phyloP scores from a whole-genome alignment of 1,284 basidiomycete species.

The Veloboletus limbatus region DNA sequence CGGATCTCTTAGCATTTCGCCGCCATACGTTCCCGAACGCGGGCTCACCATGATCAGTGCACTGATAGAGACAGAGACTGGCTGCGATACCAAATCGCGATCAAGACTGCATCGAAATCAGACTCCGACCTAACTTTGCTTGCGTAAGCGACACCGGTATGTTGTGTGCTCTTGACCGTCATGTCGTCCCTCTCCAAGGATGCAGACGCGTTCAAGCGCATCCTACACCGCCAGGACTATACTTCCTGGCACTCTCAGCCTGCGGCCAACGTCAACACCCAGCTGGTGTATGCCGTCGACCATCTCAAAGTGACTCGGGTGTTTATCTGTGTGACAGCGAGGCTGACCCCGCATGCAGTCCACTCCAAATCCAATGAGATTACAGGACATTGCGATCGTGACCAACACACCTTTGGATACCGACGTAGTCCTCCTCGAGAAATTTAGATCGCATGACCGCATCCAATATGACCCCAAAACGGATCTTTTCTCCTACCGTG shows the following conservation, averaged over 20 bases:
- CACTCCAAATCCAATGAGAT: slow-evolving; percentile 75
- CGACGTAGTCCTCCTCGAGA: slow-evolving; percentile 68
- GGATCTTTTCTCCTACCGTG: slow-evolving; percentile 82
- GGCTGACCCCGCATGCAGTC: slow-evolving; percentile 40
- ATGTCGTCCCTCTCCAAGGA: slow-evolving; percentile 69
- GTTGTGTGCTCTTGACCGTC: slow-evolving; percentile 49
- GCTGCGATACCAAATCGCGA: slow-evolving; percentile 32
- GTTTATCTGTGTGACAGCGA: slow-evolving; percentile 5
- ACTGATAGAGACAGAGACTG: slow-evolving; percentile 21
- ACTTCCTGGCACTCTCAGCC: slow-evolving; percentile 84
- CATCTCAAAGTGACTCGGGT: slow-evolving; percentile 60
- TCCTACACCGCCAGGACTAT: slow-evolving; percentile 60
- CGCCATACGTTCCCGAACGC: slow-evolving; percentile 1
- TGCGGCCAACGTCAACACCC: slow-evolving; percentile 79
- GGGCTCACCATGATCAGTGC: slow-evolving; percentile 24
- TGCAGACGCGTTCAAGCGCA: slow-evolving; percentile 62
- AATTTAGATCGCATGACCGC: slow-evolving; percentile 78
- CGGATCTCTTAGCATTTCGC: neutral
- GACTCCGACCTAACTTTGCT: slow-evolving; percentile 32
- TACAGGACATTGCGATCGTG: slow-evolving; percentile 81
- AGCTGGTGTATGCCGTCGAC: slow-evolving; percentile 81
- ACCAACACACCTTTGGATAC: slow-evolving; percentile 74
- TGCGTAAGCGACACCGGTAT: slow-evolving; percentile 39
- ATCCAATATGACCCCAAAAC: slow-evolving; percentile 80
- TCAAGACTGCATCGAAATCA: slow-evolving; percentile 17